phyloP scores from a whole-genome alignment of 805 yeast genomes.

The Hanseniaspora opuntiae region DNA sequence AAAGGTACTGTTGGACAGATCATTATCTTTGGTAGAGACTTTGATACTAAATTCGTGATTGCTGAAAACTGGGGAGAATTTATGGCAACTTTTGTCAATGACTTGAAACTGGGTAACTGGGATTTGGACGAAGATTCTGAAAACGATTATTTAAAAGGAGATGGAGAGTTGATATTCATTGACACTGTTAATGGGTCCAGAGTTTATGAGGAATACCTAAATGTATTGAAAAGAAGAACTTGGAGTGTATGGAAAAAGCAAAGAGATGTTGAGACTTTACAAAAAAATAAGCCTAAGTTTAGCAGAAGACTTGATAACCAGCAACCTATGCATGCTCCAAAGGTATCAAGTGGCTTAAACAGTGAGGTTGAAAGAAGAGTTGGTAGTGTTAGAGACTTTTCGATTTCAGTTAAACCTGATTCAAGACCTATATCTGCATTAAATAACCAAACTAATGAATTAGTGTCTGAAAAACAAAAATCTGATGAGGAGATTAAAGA shows the following conservation, averaged over 20 bases:
- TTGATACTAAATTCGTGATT: constrained; percentile 73
- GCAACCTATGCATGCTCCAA: constrained; percentile 1
- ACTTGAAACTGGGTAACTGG: constrained; percentile 74
- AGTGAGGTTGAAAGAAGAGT: constrained; percentile 13
- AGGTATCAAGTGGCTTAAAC: not conserved
- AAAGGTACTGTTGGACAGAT: constrained; percentile 80
- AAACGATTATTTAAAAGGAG: constrained; percentile 49
- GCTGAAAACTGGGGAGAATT: constrained; percentile 87
- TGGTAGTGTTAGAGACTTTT: constrained; percentile 10
- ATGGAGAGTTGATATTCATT: constrained; percentile 59
- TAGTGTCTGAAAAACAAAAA: not conserved
- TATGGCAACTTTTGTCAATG: constrained; percentile 67
- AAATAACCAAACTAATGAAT: not conserved
- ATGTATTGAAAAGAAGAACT: constrained; percentile 28
- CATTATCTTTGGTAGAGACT: constrained; percentile 85
- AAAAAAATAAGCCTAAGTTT: constrained; percentile 11
- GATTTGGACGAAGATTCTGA: constrained; percentile 51
- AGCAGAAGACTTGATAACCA: constrained; percentile 4
- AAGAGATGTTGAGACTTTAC: constrained; percentile 8
- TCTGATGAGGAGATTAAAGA: not conserved
- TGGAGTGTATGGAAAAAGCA: constrained; percentile 16
- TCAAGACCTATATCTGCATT: not conserved
- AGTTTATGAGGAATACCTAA: constrained; percentile 32
- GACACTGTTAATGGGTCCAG: constrained; percentile 40
- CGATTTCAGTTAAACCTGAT: not conserved